Evolutionary conservation across 2,329 filamentous ascomycete species (phyloP).

Genomic region (Rutstroemia sp.): DNA sequence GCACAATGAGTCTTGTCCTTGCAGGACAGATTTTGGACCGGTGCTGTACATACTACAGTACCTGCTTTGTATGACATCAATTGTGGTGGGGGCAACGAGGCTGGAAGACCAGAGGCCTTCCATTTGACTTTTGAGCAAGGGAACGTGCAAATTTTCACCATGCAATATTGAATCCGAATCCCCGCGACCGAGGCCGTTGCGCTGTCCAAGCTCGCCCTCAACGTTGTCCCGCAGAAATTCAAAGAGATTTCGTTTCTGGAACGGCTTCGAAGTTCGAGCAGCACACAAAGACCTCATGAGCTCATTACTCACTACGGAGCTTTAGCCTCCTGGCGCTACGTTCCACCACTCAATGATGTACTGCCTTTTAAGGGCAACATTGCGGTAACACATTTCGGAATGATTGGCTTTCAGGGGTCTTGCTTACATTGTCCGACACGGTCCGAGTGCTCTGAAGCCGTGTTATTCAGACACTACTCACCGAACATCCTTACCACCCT

Average conservation of each 20-base stretch:
- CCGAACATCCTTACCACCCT: not conserved
- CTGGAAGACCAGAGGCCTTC: not conserved
- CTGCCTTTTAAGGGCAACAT: not conserved
- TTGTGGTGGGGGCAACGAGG: not conserved
- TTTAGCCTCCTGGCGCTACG: not conserved
- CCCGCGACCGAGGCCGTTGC: too few species aligned
- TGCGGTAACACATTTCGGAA: not conserved
- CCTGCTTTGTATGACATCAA: conserved; percentile 1
- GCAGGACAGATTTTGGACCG: not conserved
- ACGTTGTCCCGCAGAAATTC: too few species aligned
- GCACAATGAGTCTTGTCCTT: conserved; percentile 4
- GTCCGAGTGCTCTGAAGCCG: not conserved
- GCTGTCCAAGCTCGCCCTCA: too few species aligned
- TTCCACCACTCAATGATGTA: not conserved
- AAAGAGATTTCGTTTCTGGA: too few species aligned
- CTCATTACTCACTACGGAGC: not conserved
- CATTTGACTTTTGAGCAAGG: not conserved
- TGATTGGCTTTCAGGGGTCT: not conserved
- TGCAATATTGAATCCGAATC: not conserved
- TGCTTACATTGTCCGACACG: not conserved
- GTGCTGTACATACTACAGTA: not conserved
- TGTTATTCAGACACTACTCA: not conserved
- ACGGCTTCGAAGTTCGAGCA: too few species aligned
- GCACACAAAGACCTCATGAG: too few species aligned
- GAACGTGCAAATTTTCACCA: not conserved